Conservation (phyloP, 2,329 filamentous ascomycete genomes). For the Xylariaceae sp. region DNA sequence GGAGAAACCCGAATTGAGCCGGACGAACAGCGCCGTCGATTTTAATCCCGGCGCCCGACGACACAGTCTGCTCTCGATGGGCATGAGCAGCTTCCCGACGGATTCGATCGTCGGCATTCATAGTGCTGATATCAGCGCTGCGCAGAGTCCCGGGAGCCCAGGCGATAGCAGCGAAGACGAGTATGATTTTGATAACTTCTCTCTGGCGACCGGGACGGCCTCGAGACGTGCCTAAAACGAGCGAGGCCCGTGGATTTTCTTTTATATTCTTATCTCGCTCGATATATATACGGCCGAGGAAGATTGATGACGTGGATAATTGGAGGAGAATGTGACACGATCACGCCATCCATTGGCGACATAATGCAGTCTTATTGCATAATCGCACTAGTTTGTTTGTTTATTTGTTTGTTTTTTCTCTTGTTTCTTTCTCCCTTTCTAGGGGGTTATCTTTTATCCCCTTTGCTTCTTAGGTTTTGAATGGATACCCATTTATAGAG, state of each 20-base stretch:
- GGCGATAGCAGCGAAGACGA: conserved; percentile 52
- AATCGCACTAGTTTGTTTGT: conserved; percentile 11
- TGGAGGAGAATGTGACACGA: conserved; percentile 15
- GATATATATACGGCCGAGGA: conserved; percentile 3
- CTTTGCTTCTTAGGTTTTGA: conserved; percentile 8
- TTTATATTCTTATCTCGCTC: not conserved
- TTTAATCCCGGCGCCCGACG: conserved; percentile 36
- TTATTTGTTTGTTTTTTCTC: not conserved
- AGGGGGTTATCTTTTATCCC: not conserved
- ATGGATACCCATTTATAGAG: conserved; percentile 20
- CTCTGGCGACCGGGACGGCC: conserved; percentile 33
- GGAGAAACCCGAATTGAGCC: conserved; percentile 62
- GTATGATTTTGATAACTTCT: conserved; percentile 49
- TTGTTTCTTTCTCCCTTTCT: not conserved
- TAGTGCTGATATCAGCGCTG: conserved; percentile 45
- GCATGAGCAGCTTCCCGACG: conserved; percentile 26
- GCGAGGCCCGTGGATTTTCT: too few relatives aligned
- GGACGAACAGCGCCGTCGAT: conserved; percentile 47
- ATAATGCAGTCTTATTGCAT: conserved; percentile 25
- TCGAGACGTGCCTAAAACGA: conserved; percentile 24
- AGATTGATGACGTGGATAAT: conserved; percentile 17
- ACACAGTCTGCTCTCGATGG: conserved; percentile 36
- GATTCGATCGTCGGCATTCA: conserved; percentile 40
- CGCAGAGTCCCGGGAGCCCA: conserved; percentile 47
- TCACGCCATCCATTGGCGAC: conserved; percentile 32